These are phyloP conservation scores for Colletotrichum lentis DNA, from an alignment of 2,329 filamentous ascomycete genomes.

Conservation along the genomic window DNA sequence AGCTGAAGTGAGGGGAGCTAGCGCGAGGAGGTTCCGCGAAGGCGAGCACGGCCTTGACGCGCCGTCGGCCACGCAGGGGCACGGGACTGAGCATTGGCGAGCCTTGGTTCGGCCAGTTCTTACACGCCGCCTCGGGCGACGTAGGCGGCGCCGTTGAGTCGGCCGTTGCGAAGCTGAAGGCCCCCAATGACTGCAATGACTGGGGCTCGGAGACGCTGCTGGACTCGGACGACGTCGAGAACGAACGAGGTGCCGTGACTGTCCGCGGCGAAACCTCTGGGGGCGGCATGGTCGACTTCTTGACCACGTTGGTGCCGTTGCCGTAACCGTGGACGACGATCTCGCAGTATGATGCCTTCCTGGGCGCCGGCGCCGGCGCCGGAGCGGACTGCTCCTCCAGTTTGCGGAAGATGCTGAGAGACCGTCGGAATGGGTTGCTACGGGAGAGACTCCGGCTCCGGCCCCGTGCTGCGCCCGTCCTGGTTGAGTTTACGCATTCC, in stretches of 20 bases:
- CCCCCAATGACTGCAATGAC: conserved; percentile 44
- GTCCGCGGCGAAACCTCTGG: conserved; percentile 2
- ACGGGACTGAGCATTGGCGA: conserved; percentile 38
- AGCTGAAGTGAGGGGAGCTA: conserved; percentile 5
- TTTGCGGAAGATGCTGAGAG: conserved; percentile 46
- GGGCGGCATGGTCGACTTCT: conserved; percentile 20
- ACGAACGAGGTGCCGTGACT: conserved; percentile 25
- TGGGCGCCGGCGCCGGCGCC: neutral
- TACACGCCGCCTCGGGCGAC: conserved; percentile 38
- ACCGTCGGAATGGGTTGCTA: conserved; percentile 45
- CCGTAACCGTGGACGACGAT: conserved; percentile 64
- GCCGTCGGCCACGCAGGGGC: conserved; percentile 43
- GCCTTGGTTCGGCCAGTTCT: conserved; percentile 26
- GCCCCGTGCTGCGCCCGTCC: conserved; percentile 39
- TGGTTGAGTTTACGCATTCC: conserved; percentile 20
- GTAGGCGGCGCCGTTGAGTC: conserved; percentile 43
- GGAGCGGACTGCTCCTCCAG: conserved; percentile 21
- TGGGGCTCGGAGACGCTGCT: conserved; percentile 40
- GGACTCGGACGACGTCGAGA: conserved; percentile 39
- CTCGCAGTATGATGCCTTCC: conserved; percentile 54
- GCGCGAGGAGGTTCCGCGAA: conserved; percentile 10
- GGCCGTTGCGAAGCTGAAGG: conserved; percentile 41
- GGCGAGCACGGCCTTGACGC: conserved; percentile 39
- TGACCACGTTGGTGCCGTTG: conserved; percentile 58
- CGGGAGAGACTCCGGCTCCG: conserved; percentile 42